A percentile compares a stretch with the other conserved stretches of the same genome.
Evolutionary conservation across 768 basidiomycete species (phyloP).

Genomic region (Boletus eberwhitei): DNA sequence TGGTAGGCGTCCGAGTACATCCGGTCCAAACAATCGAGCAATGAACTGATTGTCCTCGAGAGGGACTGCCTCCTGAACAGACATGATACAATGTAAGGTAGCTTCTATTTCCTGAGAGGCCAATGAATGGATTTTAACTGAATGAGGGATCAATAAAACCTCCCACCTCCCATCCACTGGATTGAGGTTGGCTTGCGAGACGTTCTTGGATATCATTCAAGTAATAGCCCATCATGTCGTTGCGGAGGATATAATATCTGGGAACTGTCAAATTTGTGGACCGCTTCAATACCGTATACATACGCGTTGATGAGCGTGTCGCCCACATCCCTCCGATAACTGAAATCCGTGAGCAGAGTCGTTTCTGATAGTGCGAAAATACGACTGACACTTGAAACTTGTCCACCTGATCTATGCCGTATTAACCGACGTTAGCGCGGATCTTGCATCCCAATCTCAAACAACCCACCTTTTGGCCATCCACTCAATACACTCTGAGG

Average conservation of each 20-base stretch:
- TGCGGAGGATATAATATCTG: constrained; percentile 83
- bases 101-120: constrained; percentile 75
- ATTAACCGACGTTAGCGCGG: constrained; percentile 7
- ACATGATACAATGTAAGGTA: constrained; percentile 80
- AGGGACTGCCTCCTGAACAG: constrained; percentile 83
- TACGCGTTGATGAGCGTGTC: constrained; percentile 89
- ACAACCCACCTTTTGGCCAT: constrained; percentile 67
- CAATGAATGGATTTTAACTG: not conserved
- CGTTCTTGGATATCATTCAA: constrained; percentile 59
- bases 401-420: constrained; percentile 64
- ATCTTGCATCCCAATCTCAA: not conserved
- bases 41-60: constrained; percentile 54
- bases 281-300: constrained; percentile 23
- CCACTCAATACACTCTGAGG: constrained; percentile 36
- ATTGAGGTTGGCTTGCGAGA: constrained; percentile 42
- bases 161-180: constrained; percentile 72
- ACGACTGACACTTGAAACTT: constrained; percentile 70
- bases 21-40: constrained; percentile 64
- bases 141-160: not conserved
- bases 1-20: constrained; percentile 68
- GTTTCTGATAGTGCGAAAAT: not conserved
- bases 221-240: constrained; percentile 75
- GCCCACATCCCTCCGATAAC: constrained; percentile 82
- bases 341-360: constrained; percentile 26
- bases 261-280: constrained; percentile 7